Evolutionary conservation across 2,329 filamentous ascomycete species (phyloP).

Genomic region (Parascedosporium putredinis): DNA sequence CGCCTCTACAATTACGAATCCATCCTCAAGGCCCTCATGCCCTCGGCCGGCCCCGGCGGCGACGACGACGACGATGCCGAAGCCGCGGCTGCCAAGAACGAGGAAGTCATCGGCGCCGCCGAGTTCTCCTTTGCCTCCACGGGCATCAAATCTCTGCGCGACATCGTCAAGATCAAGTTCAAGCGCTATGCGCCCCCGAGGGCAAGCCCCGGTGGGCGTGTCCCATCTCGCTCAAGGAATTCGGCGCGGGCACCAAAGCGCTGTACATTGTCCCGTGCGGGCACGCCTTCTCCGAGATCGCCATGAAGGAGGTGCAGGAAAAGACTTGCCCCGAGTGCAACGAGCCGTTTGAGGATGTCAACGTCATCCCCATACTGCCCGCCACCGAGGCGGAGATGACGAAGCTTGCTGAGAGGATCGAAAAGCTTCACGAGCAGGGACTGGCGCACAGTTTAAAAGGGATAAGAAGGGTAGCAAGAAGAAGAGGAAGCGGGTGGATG

Average conservation of each 20-base stretch:
- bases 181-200: slow-evolving; percentile 27
- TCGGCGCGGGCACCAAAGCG: slow-evolving; percentile 68
- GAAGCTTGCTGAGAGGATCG: slow-evolving; percentile 53
- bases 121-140: slow-evolving; percentile 31
- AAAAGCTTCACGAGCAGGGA: slow-evolving; percentile 58
- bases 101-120: slow-evolving; percentile 17
- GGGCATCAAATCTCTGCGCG: slow-evolving; percentile 69
- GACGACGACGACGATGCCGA: slow-evolving; percentile 43
- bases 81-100: too few species aligned
- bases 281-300: slow-evolving; percentile 82
- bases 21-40: slow-evolving; percentile 53
- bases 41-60: slow-evolving; percentile 22
- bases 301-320: slow-evolving; percentile 69
- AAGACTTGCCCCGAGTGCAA: slow-evolving; percentile 62
- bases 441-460: slow-evolving; percentile 88
- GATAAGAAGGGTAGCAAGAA: slow-evolving; percentile 60
- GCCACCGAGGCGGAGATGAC: slow-evolving; percentile 60
- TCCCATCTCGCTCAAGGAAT: slow-evolving; percentile 74
- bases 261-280: slow-evolving; percentile 93
- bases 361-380: slow-evolving; percentile 76
- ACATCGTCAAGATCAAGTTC: slow-evolving; percentile 81
- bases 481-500: slow-evolving; percentile 46
- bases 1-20: slow-evolving; percentile 93
- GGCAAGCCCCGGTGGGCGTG: slow-evolving; percentile 57
- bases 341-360: slow-evolving; percentile 57